phyloP scores from a whole-genome alignment of 129 eudicot genomes.

The Chrysanthemum makinoi region DNA sequence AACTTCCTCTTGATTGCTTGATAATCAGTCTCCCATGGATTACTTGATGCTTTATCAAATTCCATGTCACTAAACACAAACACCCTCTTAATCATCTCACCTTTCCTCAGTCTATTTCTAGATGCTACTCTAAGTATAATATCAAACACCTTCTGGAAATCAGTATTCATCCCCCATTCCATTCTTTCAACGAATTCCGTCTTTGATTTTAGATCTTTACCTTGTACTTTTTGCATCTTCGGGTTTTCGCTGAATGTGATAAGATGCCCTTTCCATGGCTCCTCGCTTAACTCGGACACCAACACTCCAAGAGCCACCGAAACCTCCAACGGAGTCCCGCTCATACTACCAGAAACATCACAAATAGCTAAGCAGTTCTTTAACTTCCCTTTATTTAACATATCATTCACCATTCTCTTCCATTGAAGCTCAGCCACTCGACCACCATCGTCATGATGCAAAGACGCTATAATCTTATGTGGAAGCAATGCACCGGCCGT shows the following conservation, averaged over 20 bases:
- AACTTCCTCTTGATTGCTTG: slow-evolving; percentile 21
- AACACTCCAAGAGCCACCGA: slow-evolving; percentile 32
- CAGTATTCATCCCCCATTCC: slow-evolving; percentile 26
- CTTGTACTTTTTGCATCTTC: slow-evolving; percentile 6
- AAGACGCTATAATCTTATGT: not conserved
- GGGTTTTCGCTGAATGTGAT: slow-evolving; percentile 24
- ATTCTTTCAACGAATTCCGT: slow-evolving; percentile 6
- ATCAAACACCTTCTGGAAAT: slow-evolving; percentile 32
- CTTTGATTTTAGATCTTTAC: slow-evolving; percentile 28
- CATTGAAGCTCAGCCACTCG: slow-evolving; percentile 30
- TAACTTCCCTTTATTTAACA: slow-evolving; percentile 20
- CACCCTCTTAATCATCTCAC: too few species aligned
- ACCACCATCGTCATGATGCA: slow-evolving; percentile 7
- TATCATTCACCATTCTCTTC: slow-evolving; percentile 19
- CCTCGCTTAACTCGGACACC: slow-evolving; percentile 23
- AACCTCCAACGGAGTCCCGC: slow-evolving; percentile 21
- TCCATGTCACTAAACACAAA: slow-evolving; percentile 29
- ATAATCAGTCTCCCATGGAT: slow-evolving; percentile 36
- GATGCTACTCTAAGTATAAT: slow-evolving; percentile 17
- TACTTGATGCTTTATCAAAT: slow-evolving; percentile 11
- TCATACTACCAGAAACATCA: slow-evolving; percentile 34
- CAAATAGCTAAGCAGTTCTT: slow-evolving; percentile 32
- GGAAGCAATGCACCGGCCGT: slow-evolving; percentile 8
- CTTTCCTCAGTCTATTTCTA: too few species aligned
- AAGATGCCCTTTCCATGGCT: slow-evolving; percentile 33